phyloP scores from a whole-genome alignment of 805 yeast genomes.

The Kazachstania psychrophila region DNA sequence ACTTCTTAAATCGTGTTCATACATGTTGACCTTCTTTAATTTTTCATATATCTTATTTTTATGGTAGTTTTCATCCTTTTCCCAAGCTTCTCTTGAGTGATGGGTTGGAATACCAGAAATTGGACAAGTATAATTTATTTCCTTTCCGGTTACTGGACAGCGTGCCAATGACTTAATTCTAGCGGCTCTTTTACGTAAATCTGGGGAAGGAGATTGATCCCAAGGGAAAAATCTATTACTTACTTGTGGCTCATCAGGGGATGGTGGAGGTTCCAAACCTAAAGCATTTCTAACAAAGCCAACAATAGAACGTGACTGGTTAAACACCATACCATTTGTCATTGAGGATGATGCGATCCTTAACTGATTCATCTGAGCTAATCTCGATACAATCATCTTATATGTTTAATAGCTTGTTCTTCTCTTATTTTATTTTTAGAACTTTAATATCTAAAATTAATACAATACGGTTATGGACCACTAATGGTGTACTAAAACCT shows the following conservation, averaged over 20 bases:
- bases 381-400: constrained; percentile 5
- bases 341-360: neutral
- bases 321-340: neutral
- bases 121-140: constrained; percentile 84
- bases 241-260: constrained; percentile 58
- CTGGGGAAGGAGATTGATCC: constrained; percentile 89
- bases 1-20: constrained; percentile 89
- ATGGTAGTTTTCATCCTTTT: constrained; percentile 67
- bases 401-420: too few species aligned
- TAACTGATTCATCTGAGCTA: neutral
- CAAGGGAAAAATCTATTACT: constrained; percentile 75
- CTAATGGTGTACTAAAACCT: too few species aligned
- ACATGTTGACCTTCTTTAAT: constrained; percentile 79
- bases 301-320: constrained; percentile 4
- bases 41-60: constrained; percentile 54
- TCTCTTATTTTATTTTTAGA: too few species aligned
- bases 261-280: constrained; percentile 55
- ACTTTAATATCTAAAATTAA: too few species aligned
- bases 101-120: constrained; percentile 95
- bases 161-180: constrained; percentile 77
- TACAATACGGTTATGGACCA: too few species aligned
- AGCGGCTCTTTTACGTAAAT: constrained; percentile 85
- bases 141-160: constrained; percentile 85
- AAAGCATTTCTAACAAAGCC: constrained; percentile 39
- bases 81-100: constrained; percentile 86